Percentiles rank a stretch among this genome's conserved stretches.
Evolutionary conservation across 1,284 basidiomycete genomes (phyloP).

Genomic region (Omphalotus olearius): DNA sequence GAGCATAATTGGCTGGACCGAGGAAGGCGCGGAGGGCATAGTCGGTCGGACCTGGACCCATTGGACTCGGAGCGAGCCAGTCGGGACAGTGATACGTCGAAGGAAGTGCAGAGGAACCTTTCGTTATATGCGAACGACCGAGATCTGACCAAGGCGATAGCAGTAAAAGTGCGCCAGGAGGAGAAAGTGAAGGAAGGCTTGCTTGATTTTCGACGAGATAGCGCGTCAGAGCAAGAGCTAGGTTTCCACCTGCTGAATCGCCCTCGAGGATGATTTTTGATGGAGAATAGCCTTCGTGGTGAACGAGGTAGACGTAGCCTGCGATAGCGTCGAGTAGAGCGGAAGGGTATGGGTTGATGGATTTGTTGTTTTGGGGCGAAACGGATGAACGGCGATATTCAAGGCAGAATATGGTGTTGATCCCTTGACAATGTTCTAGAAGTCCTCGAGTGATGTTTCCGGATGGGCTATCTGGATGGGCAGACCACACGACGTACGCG

Average conservation of each 20-base stretch:
- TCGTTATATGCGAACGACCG: constrained; percentile 4
- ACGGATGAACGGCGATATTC: constrained; percentile 37
- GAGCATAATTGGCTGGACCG: not conserved
- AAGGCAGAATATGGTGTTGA: constrained; percentile 33
- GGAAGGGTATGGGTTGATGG: constrained; percentile 41
- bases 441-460: constrained; percentile 24
- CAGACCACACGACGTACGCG: too few relatives aligned
- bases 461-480: constrained; percentile 13
- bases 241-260: constrained; percentile 61
- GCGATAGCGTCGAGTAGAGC: constrained; percentile 51
- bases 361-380: constrained; percentile 18
- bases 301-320: constrained; percentile 47
- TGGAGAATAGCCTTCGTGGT: constrained; percentile 35
- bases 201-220: constrained; percentile 28
- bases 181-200: constrained; percentile 1
- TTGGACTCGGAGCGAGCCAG: too few relatives aligned
- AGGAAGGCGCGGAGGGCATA: not conserved
- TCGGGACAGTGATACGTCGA: too few relatives aligned
- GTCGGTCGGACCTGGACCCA: too few relatives aligned
- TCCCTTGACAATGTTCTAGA: constrained; percentile 18
- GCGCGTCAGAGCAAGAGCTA: constrained; percentile 42
- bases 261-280: constrained; percentile 51
- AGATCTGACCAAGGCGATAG: constrained; percentile 48
- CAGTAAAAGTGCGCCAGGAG: constrained; percentile 36
- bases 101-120: too few relatives aligned